These are phyloP conservation scores for Cornus florida DNA, from an alignment of 148 eudicot genomes.

Conservation along the genomic window DNA sequence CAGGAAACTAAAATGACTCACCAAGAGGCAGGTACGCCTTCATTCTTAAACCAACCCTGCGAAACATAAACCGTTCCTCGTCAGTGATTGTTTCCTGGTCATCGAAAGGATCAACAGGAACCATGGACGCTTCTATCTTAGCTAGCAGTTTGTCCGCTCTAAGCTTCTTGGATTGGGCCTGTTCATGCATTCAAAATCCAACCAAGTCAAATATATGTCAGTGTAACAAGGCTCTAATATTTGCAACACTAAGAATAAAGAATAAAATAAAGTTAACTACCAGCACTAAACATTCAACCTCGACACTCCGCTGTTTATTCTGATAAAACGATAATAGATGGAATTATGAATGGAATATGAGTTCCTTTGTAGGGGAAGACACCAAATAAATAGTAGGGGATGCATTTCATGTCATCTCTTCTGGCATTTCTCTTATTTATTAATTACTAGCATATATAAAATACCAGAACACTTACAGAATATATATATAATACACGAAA, in stretches of 20 bases:
- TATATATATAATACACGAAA: too few species aligned
- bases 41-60: constrained; percentile 88
- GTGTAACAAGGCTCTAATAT: neutral
- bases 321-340: too few species aligned
- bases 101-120: constrained; percentile 81
- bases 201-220: neutral
- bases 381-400: too few species aligned
- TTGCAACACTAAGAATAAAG: neutral
- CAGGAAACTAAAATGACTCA: constrained; percentile 30
- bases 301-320: too few species aligned
- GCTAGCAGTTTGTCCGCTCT: constrained; percentile 79
- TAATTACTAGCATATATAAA: too few species aligned
- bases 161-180: constrained; percentile 80
- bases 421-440: too few species aligned
- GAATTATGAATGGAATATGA: too few species aligned
- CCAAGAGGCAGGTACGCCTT: constrained; percentile 97
- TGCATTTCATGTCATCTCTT: too few species aligned
- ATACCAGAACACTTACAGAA: too few species aligned
- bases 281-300: neutral
- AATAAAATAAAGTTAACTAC: too few species aligned
- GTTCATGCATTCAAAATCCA: constrained; percentile 32
- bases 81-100: constrained; percentile 97
- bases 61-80: constrained; percentile 85
- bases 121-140: constrained; percentile 83
- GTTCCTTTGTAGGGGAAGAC: too few species aligned